Evolutionary conservation across 192 early-diverging fungal species (phyloP).

Genomic region (Entomortierella chlamydospora): DNA sequence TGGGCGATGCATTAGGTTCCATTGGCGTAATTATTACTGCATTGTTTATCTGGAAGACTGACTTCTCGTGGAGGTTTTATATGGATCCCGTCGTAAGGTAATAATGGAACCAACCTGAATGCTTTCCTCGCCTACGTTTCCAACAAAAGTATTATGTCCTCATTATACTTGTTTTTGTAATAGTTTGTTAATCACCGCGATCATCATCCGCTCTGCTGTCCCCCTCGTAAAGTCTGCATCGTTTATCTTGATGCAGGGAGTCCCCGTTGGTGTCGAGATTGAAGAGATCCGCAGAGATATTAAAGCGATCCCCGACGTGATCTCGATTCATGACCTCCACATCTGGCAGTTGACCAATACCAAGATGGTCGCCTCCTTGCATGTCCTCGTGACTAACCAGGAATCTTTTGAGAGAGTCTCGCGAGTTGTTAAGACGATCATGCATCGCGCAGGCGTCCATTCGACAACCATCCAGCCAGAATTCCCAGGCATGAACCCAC

Average conservation of each 20-base stretch:
- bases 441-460: constrained; percentile 87
- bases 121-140: no score
- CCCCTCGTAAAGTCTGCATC: constrained; percentile 71
- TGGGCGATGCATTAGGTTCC: constrained; percentile 90
- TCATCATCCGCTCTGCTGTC: constrained; percentile 68
- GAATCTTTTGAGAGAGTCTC: constrained; percentile 80
- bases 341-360: constrained; percentile 92
- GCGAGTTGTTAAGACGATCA: constrained; percentile 73
- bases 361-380: constrained; percentile 86
- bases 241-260: constrained; percentile 85
- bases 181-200: constrained; percentile 68
- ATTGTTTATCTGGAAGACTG: constrained; percentile 78
- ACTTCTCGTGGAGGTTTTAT: constrained; percentile 80
- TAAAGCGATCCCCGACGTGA: constrained; percentile 68
- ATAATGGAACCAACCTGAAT: neutral
- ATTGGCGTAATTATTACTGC: constrained; percentile 88
- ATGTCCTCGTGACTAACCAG: constrained; percentile 73
- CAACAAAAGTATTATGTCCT: neutral
- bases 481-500: constrained; percentile 61
- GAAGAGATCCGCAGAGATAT: constrained; percentile 74
- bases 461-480: constrained; percentile 94
- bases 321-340: constrained; percentile 90
- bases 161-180: constrained; percentile 25
- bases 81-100: constrained; percentile 86
- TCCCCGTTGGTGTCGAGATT: constrained; percentile 74